Percentiles rank a stretch among this genome's conserved stretches.
These are phyloP conservation scores for Camelina neglecta DNA, from an alignment of 345 rosid genomes.

Conservation along the genomic window DNA sequence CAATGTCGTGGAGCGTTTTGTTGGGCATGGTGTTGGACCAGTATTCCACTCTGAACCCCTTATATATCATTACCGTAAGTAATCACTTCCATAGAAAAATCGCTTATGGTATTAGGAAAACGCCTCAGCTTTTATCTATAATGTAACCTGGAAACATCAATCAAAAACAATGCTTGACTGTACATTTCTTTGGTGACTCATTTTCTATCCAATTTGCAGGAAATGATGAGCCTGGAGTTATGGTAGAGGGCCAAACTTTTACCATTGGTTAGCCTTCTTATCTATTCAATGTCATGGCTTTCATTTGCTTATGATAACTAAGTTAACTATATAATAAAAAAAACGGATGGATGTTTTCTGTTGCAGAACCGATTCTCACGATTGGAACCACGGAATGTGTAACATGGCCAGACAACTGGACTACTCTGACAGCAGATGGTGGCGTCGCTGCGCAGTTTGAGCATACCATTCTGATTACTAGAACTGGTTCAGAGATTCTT, in stretches of 20 bases:
- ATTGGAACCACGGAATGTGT: slow-evolving; percentile 70
- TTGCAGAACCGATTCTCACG: slow-evolving; percentile 84
- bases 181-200: slow-evolving; percentile 13
- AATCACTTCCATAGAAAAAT: slow-evolving; percentile 1
- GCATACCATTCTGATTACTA: slow-evolving; percentile 85
- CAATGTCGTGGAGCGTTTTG: slow-evolving; percentile 92
- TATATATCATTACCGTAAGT: slow-evolving; percentile 81
- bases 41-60: slow-evolving; percentile 85
- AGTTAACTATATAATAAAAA: no score
- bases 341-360: not conserved
- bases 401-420: slow-evolving; percentile 98
- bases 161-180: not conserved
- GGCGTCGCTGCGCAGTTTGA: slow-evolving; percentile 88
- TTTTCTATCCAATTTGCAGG: slow-evolving; percentile 50
- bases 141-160: slow-evolving; percentile 7
- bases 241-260: slow-evolving; percentile 94
- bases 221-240: slow-evolving; percentile 68
- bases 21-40: slow-evolving; percentile 92
- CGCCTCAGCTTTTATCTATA: not conserved
- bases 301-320: not conserved
- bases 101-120: not conserved
- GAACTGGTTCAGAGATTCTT: slow-evolving; percentile 85
- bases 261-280: slow-evolving; percentile 64
- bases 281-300: not conserved
- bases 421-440: slow-evolving; percentile 76